Evolutionary conservation across 306 rosid genomes (phyloP), one percentile per base, ranked within the genome.

Genomic region (Sophora flavescens): DNA sequence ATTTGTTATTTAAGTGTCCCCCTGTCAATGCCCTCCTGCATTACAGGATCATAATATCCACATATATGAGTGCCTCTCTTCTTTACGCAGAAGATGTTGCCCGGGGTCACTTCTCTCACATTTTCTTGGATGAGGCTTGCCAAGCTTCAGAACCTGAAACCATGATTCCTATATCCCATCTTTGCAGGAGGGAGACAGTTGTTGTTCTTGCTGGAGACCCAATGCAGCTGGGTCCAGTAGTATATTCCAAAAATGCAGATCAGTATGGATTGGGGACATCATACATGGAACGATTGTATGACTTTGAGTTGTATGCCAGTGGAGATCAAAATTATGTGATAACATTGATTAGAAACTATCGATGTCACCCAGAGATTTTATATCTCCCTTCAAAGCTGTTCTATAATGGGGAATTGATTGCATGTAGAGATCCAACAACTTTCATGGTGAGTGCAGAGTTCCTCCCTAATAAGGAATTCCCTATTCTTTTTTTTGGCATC

Each of bases 91-190:
- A 89, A 83, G 97, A 78, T 74, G 78, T 95, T 57, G 14, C 12
- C 17, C 93, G 69, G 9, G 97, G 97, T 58, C 93, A 95, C 81
- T 92, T 95, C 82, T 85, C 97, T 75, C 99, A 95, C 79, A 84
- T 95, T 60, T 89, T 95, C 89, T 86, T 95, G 86, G 99, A 95
- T 50, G 99, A 95, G 88, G 93, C 97, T 81, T 97, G 97, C 83
- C 99, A 95, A 79, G 99, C 99, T 76, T 95, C 99, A 11, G 97
- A 95, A 85, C 96, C 97, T 56, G 97, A 95, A 80, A 89, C 91
- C 66, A 80, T 95, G 91, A 84, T 92, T 69, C 91, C 99, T 12
- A 62, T 95, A 62, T 84, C 97, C 14, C 87, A 83, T 72, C 86
- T 90, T 75, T 88, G 88, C 88, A 64, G 39, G 33, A 80, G 65